These are phyloP conservation scores for Cercophora scortea DNA, from an alignment of 495 filamentous ascomycete species.

Conservation along the genomic window DNA sequence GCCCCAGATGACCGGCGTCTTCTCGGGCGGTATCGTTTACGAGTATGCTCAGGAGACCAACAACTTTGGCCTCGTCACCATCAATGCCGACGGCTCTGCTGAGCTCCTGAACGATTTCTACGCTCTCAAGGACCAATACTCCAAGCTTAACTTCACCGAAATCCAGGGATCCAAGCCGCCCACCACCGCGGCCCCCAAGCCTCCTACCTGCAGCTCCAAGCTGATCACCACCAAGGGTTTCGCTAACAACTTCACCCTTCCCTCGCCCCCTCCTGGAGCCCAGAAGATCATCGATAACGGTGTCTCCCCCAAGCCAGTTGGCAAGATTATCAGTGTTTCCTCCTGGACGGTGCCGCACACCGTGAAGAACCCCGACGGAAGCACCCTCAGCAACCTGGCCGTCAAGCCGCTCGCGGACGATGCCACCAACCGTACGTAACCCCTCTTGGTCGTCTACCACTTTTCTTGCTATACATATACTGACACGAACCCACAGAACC, in stretches of 20 bases:
- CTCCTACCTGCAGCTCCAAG: slow-evolving; percentile 51
- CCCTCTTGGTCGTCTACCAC: neutral
- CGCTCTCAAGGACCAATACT: slow-evolving; percentile 64
- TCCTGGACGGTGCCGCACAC: slow-evolving; percentile 32
- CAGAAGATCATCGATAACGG: slow-evolving; percentile 48
- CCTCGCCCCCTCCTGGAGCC: slow-evolving; percentile 38
- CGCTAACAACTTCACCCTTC: slow-evolving; percentile 69
- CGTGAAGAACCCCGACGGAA: slow-evolving; percentile 34
- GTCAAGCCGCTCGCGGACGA: slow-evolving; percentile 37
- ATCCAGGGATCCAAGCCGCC: slow-evolving; percentile 51
- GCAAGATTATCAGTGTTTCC: slow-evolving; percentile 33
- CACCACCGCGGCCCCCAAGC: slow-evolving; percentile 39
- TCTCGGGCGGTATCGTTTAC: slow-evolving; percentile 87
- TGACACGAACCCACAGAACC: slow-evolving; percentile 9
- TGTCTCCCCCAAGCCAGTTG: slow-evolving; percentile 31
- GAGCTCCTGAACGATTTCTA: slow-evolving; percentile 65
- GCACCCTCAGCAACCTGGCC: slow-evolving; percentile 22
- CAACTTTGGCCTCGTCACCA: slow-evolving; percentile 69
- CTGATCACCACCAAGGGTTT: slow-evolving; percentile 60
- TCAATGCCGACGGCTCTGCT: slow-evolving; percentile 58
- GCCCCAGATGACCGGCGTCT: slow-evolving; percentile 63
- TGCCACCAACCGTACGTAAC: slow-evolving; percentile 24
- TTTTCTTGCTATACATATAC: neutral
- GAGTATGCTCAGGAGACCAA: slow-evolving; percentile 69
- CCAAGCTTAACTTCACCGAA: slow-evolving; percentile 59